Evolutionary conservation across 2,329 filamentous ascomycete species (phyloP).

Genomic region (Ophiobolus disseminans): DNA sequence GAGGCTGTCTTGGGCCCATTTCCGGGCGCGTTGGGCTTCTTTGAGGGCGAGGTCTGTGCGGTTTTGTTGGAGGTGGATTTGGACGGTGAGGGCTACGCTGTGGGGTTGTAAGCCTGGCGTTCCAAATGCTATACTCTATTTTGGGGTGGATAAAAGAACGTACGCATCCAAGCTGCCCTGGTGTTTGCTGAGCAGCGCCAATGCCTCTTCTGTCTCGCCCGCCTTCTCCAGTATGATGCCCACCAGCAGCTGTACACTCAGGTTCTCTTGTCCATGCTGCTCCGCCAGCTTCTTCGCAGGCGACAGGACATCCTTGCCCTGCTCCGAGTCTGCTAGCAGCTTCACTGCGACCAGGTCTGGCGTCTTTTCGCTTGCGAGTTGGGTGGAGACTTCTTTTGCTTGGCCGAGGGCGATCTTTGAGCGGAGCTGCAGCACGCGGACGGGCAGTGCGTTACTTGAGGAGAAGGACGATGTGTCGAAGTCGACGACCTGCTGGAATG

Average conservation of each 20-base stretch:
- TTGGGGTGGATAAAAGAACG: too few relatives aligned
- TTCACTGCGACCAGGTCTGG: slow-evolving; percentile 79
- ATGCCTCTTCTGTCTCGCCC: slow-evolving; percentile 83
- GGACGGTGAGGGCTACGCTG: slow-evolving; percentile 84
- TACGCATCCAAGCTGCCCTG: slow-evolving; percentile 82
- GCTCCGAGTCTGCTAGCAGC: slow-evolving; percentile 71
- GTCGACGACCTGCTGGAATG: slow-evolving; percentile 85
- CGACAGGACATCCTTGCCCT: slow-evolving; percentile 53
- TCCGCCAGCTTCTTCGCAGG: slow-evolving; percentile 74
- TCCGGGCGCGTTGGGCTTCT: slow-evolving; percentile 83
- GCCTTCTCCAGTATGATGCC: slow-evolving; percentile 83
- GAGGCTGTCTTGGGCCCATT: slow-evolving; percentile 94
- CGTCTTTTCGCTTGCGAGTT: slow-evolving; percentile 67
- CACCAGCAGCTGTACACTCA: slow-evolving; percentile 78
- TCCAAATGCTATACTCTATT: neutral
- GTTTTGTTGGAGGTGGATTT: slow-evolving; percentile 93
- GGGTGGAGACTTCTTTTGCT: slow-evolving; percentile 72
- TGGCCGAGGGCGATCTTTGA: slow-evolving; percentile 84
- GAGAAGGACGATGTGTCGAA: slow-evolving; percentile 84
- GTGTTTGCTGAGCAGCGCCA: slow-evolving; percentile 80
- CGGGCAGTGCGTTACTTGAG: slow-evolving; percentile 75
- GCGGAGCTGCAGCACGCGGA: slow-evolving; percentile 79
- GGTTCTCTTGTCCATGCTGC: slow-evolving; percentile 70
- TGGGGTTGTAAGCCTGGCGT: slow-evolving; percentile 6
- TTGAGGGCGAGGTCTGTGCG: slow-evolving; percentile 88